Evolutionary conservation across 371 early-diverging fungal genomes (phyloP), one percentile per base, ranked within the genome.

Genomic region (Mucor velutinosus): DNA sequence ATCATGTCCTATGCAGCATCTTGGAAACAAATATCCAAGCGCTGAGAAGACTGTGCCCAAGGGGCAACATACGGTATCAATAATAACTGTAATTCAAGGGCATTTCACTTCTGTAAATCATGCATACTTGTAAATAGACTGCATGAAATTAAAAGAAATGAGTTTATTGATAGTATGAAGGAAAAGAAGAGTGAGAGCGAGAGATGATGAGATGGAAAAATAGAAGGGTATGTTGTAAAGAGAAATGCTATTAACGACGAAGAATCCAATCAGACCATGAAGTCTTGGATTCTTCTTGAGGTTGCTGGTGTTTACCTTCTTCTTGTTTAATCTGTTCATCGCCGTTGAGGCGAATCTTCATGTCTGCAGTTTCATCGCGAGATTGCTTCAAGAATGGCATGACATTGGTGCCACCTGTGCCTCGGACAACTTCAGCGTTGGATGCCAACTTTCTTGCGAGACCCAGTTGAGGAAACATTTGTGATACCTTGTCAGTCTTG

Each of bases 361-460:
- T 74, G 17, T 70, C 74, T 43, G 60, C 64, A 17, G 91, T 90
- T 64, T 90, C 89, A 64, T 90, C 89, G 10, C 89, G 81, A 4
- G 84, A 83, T 67, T 81, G 86, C 58, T 88, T 87, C 69, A 90
- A 82, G 77, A 98, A 98, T 17, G 96, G 94, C 57, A 97, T 91
- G 19, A 96, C 84, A 67, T 97, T 92, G 3, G 97, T 97, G 30
- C 98, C 98, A n/a, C 98, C 98, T 0, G 98, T 97, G 32, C 98
- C 98, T 12, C 92, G 87, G 10, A 92, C 89, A 14, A 91, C 86
- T 27, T 86, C 80, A 2, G 80, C 70, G 41, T 86, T 75, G 4
- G 83, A 84, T 47, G 79, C 80, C 7, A 87, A 76, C 32, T 71
- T 75, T 53, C 88, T 87, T 25, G 92, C 92, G 29, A 90, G 78